Percentiles rank a stretch among this genome's conserved stretches.
Evolutionary conservation across 805 yeast species (phyloP).

Genomic region (Candida ascalaphidarum): DNA sequence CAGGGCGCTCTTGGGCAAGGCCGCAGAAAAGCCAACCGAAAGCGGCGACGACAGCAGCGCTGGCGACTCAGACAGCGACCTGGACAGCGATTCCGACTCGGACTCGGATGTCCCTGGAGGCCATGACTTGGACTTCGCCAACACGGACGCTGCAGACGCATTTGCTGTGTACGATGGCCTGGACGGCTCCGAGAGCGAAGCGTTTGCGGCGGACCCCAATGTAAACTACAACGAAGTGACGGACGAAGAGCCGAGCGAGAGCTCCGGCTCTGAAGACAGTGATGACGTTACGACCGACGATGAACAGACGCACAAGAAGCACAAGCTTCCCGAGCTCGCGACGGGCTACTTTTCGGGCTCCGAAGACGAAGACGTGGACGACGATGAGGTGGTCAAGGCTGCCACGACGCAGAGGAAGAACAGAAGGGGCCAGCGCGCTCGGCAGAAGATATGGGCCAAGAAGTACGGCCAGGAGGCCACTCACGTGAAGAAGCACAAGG

Average conservation of each 20-base stretch:
- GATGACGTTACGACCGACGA: constrained; percentile 21
- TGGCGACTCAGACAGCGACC: constrained; percentile 7
- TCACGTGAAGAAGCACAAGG: constrained; percentile 66
- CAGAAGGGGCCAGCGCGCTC: constrained; percentile 94
- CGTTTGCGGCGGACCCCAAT: constrained; percentile 20
- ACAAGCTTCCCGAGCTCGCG: constrained; percentile 56
- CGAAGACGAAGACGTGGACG: constrained; percentile 45
- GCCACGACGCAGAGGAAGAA: constrained; percentile 62
- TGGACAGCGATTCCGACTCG: constrained; percentile 7
- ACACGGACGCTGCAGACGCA: constrained; percentile 15
- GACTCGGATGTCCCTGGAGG: constrained; percentile 11
- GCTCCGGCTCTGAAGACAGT: constrained; percentile 7
- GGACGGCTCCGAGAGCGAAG: constrained; percentile 32
- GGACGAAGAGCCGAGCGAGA: constrained; percentile 52
- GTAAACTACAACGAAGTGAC: constrained; percentile 53
- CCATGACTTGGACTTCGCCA: constrained; percentile 6
- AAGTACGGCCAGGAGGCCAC: constrained; percentile 81
- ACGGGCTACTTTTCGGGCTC: constrained; percentile 82
- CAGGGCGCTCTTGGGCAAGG: constrained; percentile 13
- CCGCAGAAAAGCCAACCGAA: constrained; percentile 8
- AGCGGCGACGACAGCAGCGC: constrained; percentile 5
- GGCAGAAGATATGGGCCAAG: constrained; percentile 93
- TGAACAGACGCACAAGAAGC: constrained; percentile 9
- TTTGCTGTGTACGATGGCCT: constrained; percentile 33
- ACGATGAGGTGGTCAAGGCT: constrained; percentile 43